Evolutionary conservation across 73 alveolate genomes (phyloP).

Genomic region (Paramecium biaurelia): DNA sequence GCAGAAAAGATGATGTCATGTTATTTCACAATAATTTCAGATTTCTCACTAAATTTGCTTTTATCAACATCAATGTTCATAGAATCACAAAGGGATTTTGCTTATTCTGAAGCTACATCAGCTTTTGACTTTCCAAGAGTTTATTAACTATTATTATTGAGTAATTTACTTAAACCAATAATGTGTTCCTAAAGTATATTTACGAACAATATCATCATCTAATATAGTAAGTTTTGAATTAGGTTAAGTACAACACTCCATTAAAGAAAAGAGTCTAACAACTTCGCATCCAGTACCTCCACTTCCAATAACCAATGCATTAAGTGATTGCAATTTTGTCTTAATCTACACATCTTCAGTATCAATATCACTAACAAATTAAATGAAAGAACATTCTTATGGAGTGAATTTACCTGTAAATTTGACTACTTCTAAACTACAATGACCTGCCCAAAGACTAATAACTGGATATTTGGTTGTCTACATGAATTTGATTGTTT

Average conservation of each 20-base stretch:
- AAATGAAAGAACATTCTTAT: neutral
- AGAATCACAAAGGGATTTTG: neutral
- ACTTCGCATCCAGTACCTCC: constrained; percentile 54
- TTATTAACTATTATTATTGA: neutral
- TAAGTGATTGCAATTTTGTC: neutral
- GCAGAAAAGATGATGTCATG: constrained; percentile 10
- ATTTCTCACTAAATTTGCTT: neutral
- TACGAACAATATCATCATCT: constrained; percentile 42
- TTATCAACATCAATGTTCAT: constrained; percentile 7
- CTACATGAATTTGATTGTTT: neutral
- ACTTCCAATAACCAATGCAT: constrained; percentile 11
- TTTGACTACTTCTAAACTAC: constrained; percentile 29
- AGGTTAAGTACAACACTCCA: constrained; percentile 32
- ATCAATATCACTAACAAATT: constrained; percentile 16
- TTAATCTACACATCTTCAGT: neutral
- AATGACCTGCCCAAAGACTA: neutral
- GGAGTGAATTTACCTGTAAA: constrained; percentile 46
- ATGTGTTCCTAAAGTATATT: constrained; percentile 16
- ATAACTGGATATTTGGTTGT: constrained; percentile 29
- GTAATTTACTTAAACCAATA: constrained; percentile 34
- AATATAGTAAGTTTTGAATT: neutral
- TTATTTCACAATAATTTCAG: neutral
- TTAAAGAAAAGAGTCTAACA: neutral
- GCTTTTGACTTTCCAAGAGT: neutral
- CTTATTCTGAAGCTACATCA: neutral